These are phyloP conservation scores for Tilletia caries DNA, from an alignment of 1,284 basidiomycete genomes.

Conservation along the genomic window DNA sequence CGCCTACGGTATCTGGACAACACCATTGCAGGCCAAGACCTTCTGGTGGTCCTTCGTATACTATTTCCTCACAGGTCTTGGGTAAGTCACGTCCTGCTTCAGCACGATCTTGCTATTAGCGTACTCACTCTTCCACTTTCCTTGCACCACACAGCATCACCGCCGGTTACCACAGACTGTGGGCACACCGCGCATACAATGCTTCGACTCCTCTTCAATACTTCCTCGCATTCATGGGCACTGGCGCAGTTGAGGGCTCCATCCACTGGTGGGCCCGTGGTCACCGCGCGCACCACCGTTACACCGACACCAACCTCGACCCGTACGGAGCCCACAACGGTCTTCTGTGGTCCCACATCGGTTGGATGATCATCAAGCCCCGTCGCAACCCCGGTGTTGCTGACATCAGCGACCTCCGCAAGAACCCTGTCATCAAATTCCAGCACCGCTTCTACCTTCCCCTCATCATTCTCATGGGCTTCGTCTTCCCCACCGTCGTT, in stretches of 20 bases:
- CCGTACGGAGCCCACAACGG: conserved; percentile 52
- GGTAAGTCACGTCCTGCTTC: conserved; percentile 15
- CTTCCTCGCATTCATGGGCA: conserved; percentile 49
- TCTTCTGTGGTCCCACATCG: conserved; percentile 51
- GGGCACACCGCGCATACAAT: conserved; percentile 51
- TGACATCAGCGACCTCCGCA: conserved; percentile 49
- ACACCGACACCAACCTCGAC: conserved; percentile 54
- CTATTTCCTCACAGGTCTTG: conserved; percentile 52
- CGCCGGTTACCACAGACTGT: conserved; percentile 50
- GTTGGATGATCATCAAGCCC: conserved; percentile 53
- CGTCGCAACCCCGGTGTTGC: conserved; percentile 52
- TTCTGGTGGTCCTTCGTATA: conserved; percentile 38
- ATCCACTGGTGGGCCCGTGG: conserved; percentile 53
- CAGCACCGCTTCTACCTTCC: conserved; percentile 52
- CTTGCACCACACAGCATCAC: conserved; percentile 27
- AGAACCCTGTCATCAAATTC: conserved; percentile 50
- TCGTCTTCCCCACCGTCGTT: conserved; percentile 49
- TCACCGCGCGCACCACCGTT: conserved; percentile 53
- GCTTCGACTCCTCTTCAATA: conserved; percentile 44
- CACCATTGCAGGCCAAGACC: conserved; percentile 35
- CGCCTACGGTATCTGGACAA: conserved; percentile 46
- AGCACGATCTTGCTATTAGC: background rate
- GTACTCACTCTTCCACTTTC: background rate
- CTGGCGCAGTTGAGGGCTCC: conserved; percentile 49
- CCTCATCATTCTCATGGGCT: conserved; percentile 49